A percentile compares a stretch with the other conserved stretches of the same genome.
These are phyloP conservation scores for Raffaelea albimanens DNA, from an alignment of 2,329 filamentous ascomycete species.

Conservation along the genomic window DNA sequence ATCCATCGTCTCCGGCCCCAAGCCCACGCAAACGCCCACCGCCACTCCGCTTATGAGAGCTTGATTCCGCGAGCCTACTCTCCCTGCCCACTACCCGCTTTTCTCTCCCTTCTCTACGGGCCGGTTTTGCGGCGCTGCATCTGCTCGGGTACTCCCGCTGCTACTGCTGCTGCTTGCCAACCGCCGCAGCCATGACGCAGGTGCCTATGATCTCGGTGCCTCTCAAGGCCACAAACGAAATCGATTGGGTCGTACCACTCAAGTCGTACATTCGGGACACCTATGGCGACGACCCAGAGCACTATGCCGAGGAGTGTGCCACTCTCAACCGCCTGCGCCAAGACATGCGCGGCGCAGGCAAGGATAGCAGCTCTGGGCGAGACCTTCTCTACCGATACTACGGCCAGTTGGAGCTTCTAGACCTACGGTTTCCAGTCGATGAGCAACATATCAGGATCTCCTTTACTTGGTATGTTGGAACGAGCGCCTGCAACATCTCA, in stretches of 20 bases:
- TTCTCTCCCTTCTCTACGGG: no score
- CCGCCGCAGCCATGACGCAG: constrained; percentile 58
- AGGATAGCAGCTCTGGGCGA: constrained; percentile 87
- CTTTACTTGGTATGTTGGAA: constrained; percentile 72
- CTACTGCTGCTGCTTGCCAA: constrained; percentile 22
- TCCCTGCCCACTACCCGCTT: not conserved
- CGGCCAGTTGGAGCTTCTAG: constrained; percentile 88
- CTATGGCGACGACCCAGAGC: constrained; percentile 93
- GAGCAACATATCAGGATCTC: constrained; percentile 99
- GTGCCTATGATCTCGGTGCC: constrained; percentile 93
- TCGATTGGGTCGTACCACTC: constrained; percentile 90
- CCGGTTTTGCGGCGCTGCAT: constrained; percentile 2
- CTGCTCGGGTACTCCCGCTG: constrained; percentile 10
- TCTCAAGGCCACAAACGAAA: constrained; percentile 90
- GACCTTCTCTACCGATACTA: constrained; percentile 97
- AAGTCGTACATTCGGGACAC: constrained; percentile 89
- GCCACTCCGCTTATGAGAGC: no score
- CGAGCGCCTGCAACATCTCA: not conserved
- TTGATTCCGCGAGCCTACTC: no score
- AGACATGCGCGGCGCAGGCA: constrained; percentile 96
- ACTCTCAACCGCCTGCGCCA: constrained; percentile 91
- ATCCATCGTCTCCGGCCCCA: no score
- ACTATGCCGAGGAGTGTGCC: constrained; percentile 89
- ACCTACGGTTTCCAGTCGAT: constrained; percentile 91
- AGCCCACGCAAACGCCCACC: no score